Evolutionary conservation across 202 grass and related monocot species (phyloP), one percentile per base, ranked within the genome.

Genomic region (Eragrostis tef): DNA sequence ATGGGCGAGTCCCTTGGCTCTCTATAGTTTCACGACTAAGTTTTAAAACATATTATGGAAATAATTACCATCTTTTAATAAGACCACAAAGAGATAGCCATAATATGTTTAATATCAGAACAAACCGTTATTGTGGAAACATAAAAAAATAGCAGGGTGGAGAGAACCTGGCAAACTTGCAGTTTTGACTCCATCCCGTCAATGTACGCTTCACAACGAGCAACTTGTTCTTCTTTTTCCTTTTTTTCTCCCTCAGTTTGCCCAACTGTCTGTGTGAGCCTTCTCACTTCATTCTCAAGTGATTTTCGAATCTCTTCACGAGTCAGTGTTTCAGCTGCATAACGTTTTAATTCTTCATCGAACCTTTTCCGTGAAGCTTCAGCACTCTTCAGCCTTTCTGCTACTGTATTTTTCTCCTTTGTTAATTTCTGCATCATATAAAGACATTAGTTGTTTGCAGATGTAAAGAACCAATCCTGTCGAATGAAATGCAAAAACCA

Each of bases 131-230:
- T 36, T 70, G 44, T 43, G 24, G 27, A 74, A 75, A 73, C 14
- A 51, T 12, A 36, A 78, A 76, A 76, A 64, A 24, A 22, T 47
- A 71, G 61, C 25, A 65, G 70, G 66, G 43, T 75, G 52, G 64
- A 72, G 47, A 84, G 59, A 84, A 98, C 96, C 87, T 99, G 93
- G 70, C 88, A 93, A 80, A 83, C 83, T 89, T 99, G 87, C 51
- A 99, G 77, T 92, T 96, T 99, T 17, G 90, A 88, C 71, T 99
- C 89, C 90, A 99, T 93, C 76, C 90, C 89, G 84, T 96, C 87
- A 74, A 99, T 96, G 62, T 89, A 91, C 39, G 87, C 83, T 89
- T 96, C 93, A 78, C 88, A 99, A 8, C 88, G 93, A 88, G 67
- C 53, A 86, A 96, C 85, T 82, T 99, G 93, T 25, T 85, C 92